Evolutionary conservation across 202 grass and related monocot genomes (phyloP).

Genomic region (Brachypodium distachyon): DNA sequence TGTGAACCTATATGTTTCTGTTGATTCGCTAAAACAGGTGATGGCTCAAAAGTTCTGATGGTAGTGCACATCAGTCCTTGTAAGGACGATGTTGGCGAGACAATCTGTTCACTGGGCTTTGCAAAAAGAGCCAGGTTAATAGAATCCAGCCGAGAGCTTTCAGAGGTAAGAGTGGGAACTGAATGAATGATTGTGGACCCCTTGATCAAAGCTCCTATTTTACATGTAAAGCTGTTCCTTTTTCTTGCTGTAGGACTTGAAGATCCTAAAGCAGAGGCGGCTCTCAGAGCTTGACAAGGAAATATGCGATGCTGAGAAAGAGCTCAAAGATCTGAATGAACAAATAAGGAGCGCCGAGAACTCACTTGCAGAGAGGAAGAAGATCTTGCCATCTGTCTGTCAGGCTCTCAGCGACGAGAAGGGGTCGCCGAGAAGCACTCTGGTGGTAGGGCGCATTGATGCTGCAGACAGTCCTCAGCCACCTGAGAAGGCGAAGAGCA

Average conservation of each 20-base stretch:
- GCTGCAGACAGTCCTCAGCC: constrained; percentile 28
- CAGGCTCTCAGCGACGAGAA: constrained; percentile 28
- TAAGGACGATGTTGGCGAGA: constrained; percentile 66
- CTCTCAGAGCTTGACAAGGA: constrained; percentile 55
- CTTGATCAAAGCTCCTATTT: not conserved
- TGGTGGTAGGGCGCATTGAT: constrained; percentile 45
- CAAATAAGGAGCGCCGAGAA: constrained; percentile 52
- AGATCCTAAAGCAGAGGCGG: constrained; percentile 46
- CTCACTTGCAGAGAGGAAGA: constrained; percentile 47
- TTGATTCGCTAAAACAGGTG: constrained; percentile 36
- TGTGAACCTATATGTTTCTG: not conserved
- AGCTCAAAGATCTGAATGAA: constrained; percentile 42
- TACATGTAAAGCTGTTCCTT: not conserved
- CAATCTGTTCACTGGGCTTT: constrained; percentile 71
- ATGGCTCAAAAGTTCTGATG: constrained; percentile 84
- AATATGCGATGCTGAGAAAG: constrained; percentile 42
- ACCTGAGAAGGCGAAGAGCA: constrained; percentile 27
- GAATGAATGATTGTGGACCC: not conserved
- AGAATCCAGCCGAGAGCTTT: constrained; percentile 45
- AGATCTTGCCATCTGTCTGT: constrained; percentile 7
- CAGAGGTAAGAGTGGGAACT: constrained; percentile 48
- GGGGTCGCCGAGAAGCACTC: constrained; percentile 74
- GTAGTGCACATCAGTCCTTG: constrained; percentile 76
- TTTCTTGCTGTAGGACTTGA: constrained; percentile 48
- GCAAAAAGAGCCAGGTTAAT: constrained; percentile 73